Percentiles rank a stretch among this genome's conserved stretches.
These are phyloP conservation scores for Corchorus capsularis DNA, from an alignment of 345 rosid genomes.

Conservation along the genomic window DNA sequence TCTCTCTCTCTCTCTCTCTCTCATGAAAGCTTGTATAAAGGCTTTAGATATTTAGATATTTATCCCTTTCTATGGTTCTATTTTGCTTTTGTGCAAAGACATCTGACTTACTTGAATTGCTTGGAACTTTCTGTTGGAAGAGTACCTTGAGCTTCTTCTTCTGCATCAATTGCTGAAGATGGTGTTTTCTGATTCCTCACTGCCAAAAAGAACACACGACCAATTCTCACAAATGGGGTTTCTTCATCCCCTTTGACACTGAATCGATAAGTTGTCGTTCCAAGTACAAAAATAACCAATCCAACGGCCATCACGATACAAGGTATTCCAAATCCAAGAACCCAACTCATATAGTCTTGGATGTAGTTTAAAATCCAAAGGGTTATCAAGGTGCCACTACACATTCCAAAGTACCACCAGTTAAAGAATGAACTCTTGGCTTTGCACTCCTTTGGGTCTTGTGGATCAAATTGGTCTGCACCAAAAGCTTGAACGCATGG, in stretches of 20 bases:
- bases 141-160: slow-evolving; percentile 20
- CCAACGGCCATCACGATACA: slow-evolving; percentile 29
- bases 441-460: slow-evolving; percentile 46
- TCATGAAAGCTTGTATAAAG: not conserved
- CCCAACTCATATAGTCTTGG: slow-evolving; percentile 82
- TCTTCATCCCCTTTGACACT: slow-evolving; percentile 11
- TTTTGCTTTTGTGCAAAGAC: not conserved
- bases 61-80: not conserved
- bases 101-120: slow-evolving; percentile 42
- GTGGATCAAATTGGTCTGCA: slow-evolving; percentile 69
- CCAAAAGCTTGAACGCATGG: slow-evolving; percentile 88
- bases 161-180: slow-evolving; percentile 24
- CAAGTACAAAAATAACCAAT: slow-evolving; percentile 35
- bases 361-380: slow-evolving; percentile 52
- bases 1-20: not conserved
- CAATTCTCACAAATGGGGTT: slow-evolving; percentile 35
- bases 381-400: slow-evolving; percentile 41
- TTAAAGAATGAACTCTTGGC: slow-evolving; percentile 75
- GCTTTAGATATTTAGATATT: not conserved
- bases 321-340: slow-evolving; percentile 57
- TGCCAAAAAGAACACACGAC: slow-evolving; percentile 31
- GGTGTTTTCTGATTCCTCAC: slow-evolving; percentile 28
- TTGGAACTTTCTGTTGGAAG: slow-evolving; percentile 33
- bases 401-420: slow-evolving; percentile 73
- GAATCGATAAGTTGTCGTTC: slow-evolving; percentile 29